Percentiles rank a stretch among this genome's conserved stretches.
Conservation (phyloP, 805 yeast genomes). For the Brettanomyces anomalus region DNA sequence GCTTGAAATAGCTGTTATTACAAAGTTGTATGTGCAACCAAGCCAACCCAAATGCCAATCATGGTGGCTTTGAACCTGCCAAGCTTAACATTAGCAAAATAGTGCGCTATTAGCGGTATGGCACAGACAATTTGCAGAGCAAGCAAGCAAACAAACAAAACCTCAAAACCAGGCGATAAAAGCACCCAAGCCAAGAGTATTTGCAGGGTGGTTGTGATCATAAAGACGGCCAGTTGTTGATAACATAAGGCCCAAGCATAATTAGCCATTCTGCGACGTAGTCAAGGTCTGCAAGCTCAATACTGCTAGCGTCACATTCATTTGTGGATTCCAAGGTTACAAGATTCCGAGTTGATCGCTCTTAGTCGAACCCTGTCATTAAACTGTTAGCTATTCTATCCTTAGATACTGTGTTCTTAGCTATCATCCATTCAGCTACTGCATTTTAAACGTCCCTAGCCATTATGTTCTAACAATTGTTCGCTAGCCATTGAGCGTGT, state of each 20-base stretch:
- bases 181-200: constrained; percentile 40
- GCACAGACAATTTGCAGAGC: constrained; percentile 42
- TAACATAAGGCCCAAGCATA: constrained; percentile 23
- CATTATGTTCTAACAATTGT: too few relatives aligned
- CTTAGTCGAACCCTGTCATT: not conserved
- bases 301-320: not conserved
- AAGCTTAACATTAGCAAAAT: constrained; percentile 36
- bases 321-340: not conserved
- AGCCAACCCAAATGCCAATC: constrained; percentile 39
- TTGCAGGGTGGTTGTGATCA: constrained; percentile 28
- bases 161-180: constrained; percentile 35
- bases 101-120: constrained; percentile 43
- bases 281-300: constrained; percentile 7
- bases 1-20: constrained; percentile 40
- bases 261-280: constrained; percentile 17
- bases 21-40: constrained; percentile 36
- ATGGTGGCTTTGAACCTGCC: constrained; percentile 42
- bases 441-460: too few relatives aligned
- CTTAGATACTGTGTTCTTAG: too few relatives aligned
- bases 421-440: too few relatives aligned
- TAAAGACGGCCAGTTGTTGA: constrained; percentile 37
- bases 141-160: too few relatives aligned
- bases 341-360: not conserved
- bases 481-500: too few relatives aligned
- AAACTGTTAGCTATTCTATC: too few relatives aligned